Conservation (phyloP, 495 filamentous ascomycete genomes). For the Xylaria palmicola region DNA sequence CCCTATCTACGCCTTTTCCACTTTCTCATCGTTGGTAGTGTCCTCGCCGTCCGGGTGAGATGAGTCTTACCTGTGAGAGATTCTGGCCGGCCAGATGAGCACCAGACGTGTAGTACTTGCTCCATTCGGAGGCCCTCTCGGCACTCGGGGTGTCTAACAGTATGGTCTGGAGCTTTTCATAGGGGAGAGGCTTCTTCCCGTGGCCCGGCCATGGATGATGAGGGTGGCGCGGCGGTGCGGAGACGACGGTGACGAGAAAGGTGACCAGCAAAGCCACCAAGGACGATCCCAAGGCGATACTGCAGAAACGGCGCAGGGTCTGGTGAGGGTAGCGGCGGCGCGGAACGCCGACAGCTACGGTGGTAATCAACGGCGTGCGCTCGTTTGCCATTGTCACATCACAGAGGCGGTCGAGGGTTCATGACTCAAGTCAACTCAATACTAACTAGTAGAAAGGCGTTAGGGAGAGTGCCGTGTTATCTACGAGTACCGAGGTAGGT, state of each 20-base stretch:
- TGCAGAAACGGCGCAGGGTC: conserved; percentile 70
- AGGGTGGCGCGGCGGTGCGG: conserved; percentile 46
- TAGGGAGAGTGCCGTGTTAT: not conserved
- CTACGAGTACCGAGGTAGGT: not conserved
- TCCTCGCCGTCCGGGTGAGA: not conserved
- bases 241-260: conserved; percentile 57
- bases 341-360: conserved; percentile 50
- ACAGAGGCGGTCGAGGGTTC: not conserved
- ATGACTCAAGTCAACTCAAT: not conserved
- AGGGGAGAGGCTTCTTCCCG: conserved; percentile 45
- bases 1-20: not conserved
- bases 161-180: conserved; percentile 67
- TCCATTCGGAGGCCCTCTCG: conserved; percentile 75
- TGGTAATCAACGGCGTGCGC: conserved; percentile 59
- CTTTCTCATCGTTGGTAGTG: not conserved
- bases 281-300: conserved; percentile 55
- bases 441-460: not conserved
- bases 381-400: conserved; percentile 53
- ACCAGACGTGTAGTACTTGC: conserved; percentile 84
- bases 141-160: conserved; percentile 69
- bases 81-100: conserved; percentile 90
- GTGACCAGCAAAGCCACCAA: conserved; percentile 59
- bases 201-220: conserved; percentile 40
- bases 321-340: conserved; percentile 69
- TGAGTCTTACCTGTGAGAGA: conserved; percentile 50